phyloP scores from a whole-genome alignment of 2,329 filamentous ascomycete species.

The Calonectria pseudoturangicola region DNA sequence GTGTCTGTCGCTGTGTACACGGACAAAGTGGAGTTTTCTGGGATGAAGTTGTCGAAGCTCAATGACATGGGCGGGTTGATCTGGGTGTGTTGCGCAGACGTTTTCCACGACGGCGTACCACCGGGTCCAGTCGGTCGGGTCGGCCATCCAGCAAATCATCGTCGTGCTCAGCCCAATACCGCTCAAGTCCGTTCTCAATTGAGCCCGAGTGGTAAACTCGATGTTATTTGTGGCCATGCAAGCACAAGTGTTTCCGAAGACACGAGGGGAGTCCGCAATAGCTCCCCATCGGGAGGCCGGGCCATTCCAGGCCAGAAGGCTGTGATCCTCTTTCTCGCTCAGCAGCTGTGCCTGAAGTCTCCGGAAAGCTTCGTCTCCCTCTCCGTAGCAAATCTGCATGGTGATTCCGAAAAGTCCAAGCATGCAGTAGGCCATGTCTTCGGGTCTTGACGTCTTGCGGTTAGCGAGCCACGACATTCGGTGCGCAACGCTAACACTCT shows the following conservation, averaged over 20 bases:
- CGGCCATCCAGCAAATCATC: slow-evolving; percentile 9
- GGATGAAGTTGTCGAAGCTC: slow-evolving; percentile 16
- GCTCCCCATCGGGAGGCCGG: slow-evolving; percentile 11
- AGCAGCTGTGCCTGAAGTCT: not conserved
- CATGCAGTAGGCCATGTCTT: slow-evolving; percentile 33
- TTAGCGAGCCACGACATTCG: slow-evolving; percentile 30
- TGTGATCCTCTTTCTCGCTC: slow-evolving; percentile 1
- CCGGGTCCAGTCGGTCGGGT: slow-evolving; percentile 16
- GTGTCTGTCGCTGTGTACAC: slow-evolving; percentile 2
- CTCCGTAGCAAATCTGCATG: slow-evolving; percentile 30
- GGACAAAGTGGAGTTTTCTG: slow-evolving; percentile 13
- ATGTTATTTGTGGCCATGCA: not conserved
- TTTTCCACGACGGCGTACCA: slow-evolving; percentile 20
- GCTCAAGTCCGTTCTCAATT: not conserved
- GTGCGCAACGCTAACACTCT: slow-evolving; percentile 7
- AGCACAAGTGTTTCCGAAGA: not conserved
- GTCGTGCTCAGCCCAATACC: not conserved
- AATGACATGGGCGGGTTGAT: slow-evolving; percentile 1
- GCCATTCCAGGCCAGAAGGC: slow-evolving; percentile 14
- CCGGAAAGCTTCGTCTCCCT: not conserved
- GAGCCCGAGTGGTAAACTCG: not conserved
- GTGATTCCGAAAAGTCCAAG: slow-evolving; percentile 30
- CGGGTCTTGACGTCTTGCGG: slow-evolving; percentile 18
- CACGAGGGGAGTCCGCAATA: not conserved
- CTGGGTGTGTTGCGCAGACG: not conserved